Evolutionary conservation across 2,329 filamentous ascomycete genomes (phyloP).

Genomic region (Diaporthe vexans): DNA sequence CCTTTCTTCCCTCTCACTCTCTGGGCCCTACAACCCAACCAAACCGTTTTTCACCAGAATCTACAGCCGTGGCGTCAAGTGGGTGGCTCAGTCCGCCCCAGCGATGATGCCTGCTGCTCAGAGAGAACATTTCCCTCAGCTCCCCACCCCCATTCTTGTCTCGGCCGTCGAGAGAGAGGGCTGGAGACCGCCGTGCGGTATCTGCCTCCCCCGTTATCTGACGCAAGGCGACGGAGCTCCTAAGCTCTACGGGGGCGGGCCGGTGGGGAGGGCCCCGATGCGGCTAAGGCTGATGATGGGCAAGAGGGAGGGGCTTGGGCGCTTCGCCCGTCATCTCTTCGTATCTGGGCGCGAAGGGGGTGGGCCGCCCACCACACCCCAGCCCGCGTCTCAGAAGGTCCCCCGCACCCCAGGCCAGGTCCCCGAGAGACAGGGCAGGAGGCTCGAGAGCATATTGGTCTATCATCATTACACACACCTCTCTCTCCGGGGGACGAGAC

Average conservation of each 20-base stretch:
- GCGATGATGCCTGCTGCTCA: slow-evolving; percentile 28
- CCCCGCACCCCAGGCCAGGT: slow-evolving; percentile 30
- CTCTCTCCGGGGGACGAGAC: not conserved
- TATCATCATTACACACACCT: slow-evolving; percentile 9
- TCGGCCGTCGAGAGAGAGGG: not conserved
- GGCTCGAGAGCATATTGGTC: slow-evolving; percentile 28
- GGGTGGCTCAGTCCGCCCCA: not conserved
- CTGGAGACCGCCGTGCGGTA: slow-evolving; percentile 2
- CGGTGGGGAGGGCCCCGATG: slow-evolving; percentile 35
- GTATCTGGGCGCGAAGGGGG: slow-evolving; percentile 13
- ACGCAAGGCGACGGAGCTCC: slow-evolving; percentile 13
- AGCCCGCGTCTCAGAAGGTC: slow-evolving; percentile 31
- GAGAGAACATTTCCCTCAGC: slow-evolving; percentile 21
- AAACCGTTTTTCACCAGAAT: not conserved
- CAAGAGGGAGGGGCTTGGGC: not conserved
- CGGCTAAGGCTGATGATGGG: slow-evolving; percentile 34
- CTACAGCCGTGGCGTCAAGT: not conserved
- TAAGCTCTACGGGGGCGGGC: not conserved
- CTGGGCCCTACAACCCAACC: not conserved
- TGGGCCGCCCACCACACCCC: not conserved
- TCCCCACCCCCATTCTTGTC: slow-evolving; percentile 8
- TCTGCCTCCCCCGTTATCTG: not conserved
- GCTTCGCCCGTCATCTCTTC: slow-evolving; percentile 2
- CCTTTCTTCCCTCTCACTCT: not conserved
- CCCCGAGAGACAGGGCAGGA: slow-evolving; percentile 33